Percentiles rank a stretch among this genome's conserved stretches.
phyloP scores from a whole-genome alignment of 2,329 filamentous ascomycete genomes.

The Penicillium nordicum region DNA sequence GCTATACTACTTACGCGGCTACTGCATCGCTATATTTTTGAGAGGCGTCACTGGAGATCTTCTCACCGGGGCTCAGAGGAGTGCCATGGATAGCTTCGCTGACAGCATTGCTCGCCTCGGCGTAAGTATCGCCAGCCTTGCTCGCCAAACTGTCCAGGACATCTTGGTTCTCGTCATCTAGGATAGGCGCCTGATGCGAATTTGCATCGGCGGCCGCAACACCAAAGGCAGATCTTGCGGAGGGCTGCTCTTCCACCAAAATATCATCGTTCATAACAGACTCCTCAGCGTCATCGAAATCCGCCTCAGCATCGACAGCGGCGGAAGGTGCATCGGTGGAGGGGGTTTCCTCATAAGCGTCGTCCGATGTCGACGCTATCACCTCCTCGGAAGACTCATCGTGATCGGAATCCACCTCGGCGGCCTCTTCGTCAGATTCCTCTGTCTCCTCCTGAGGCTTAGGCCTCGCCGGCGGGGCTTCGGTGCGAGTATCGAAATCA shows the following conservation, averaged over 20 bases:
- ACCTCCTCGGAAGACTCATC: not conserved
- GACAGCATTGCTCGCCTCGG: constrained; percentile 51
- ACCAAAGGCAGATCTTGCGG: constrained; percentile 12
- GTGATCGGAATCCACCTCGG: constrained; percentile 6
- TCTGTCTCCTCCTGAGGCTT: constrained; percentile 22
- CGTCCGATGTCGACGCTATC: not conserved
- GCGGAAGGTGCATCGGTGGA: not conserved
- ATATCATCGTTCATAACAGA: constrained; percentile 8
- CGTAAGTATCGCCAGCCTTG: constrained; percentile 52
- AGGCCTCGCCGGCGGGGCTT: constrained; percentile 31
- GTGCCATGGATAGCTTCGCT: constrained; percentile 58
- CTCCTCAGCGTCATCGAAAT: constrained; percentile 4
- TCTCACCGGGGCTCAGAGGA: constrained; percentile 41
- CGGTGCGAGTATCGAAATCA: constrained; percentile 68
- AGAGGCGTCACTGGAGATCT: constrained; percentile 50
- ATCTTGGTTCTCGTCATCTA: constrained; percentile 46
- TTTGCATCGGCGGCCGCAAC: constrained; percentile 22
- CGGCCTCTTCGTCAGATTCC: constrained; percentile 10
- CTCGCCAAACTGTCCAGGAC: constrained; percentile 50
- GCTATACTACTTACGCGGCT: constrained; percentile 47
- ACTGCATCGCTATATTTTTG: constrained; percentile 57
- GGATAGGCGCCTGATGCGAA: constrained; percentile 27
- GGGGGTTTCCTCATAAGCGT: not conserved
- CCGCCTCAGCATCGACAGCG: not conserved
- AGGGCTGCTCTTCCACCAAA: constrained; percentile 52